phyloP scores from a whole-genome alignment of 106 monocot genomes.

The Apostasia shenzhenica region DNA sequence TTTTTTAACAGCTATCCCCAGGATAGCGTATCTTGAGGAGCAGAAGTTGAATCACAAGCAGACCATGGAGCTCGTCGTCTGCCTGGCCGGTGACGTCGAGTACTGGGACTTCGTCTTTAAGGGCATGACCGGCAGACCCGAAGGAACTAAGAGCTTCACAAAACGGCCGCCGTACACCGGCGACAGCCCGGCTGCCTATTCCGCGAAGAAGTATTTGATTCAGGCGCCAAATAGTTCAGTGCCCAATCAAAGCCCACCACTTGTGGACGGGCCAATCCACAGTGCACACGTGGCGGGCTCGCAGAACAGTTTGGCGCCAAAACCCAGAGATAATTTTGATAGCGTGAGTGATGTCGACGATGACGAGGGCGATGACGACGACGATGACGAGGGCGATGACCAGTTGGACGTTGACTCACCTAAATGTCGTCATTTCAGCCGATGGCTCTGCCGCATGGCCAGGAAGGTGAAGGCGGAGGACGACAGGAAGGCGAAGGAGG shows the following conservation, averaged over 20 bases:
- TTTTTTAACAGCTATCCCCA: background rate
- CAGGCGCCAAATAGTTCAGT: too few relatives aligned
- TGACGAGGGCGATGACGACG: background rate
- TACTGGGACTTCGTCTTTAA: slow-evolving; percentile 8
- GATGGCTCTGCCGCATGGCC: background rate
- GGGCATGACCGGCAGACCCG: background rate
- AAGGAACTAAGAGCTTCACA: background rate
- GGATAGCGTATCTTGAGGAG: background rate
- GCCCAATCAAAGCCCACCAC: too few relatives aligned
- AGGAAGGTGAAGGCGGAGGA: background rate
- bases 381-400: too few relatives aligned
- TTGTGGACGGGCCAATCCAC: too few relatives aligned
- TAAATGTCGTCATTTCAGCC: background rate
- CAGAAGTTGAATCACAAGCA: slow-evolving; percentile 5
- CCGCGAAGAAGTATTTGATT: too few relatives aligned
- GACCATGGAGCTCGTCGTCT: slow-evolving; percentile 5
- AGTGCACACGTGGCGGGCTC: too few relatives aligned
- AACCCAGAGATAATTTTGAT: background rate
- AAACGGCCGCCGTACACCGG: too few relatives aligned
- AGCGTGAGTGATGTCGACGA: background rate
- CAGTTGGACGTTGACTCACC: background rate
- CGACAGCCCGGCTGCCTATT: too few relatives aligned
- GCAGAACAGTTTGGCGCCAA: background rate
- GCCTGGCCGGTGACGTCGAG: background rate
- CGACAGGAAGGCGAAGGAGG: background rate